Percentiles rank a stretch among this genome's conserved stretches.
Conservation (phyloP, 176 grass and related monocot species). For the Triticum urartu region DNA sequence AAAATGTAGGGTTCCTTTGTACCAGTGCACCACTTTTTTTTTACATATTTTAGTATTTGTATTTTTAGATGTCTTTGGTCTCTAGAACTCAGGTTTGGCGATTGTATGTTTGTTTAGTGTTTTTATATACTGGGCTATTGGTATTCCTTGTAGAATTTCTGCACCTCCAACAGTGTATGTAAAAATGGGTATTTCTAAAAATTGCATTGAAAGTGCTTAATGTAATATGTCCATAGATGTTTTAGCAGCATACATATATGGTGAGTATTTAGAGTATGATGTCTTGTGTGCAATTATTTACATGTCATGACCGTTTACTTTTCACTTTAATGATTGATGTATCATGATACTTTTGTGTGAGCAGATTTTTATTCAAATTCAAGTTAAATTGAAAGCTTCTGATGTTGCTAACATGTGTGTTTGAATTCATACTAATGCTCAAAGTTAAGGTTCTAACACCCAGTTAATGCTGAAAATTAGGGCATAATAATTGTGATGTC, state of each 20-base stretch:
- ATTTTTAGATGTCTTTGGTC: background rate
- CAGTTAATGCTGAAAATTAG: no score
- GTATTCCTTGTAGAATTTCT: background rate
- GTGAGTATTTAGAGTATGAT: no score
- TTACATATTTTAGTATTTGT: background rate
- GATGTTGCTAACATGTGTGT: background rate
- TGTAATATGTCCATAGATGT: no score
- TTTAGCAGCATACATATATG: no score
- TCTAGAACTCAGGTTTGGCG: no score
- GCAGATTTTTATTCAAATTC: background rate
- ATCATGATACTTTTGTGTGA: background rate
- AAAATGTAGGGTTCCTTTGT: no score
- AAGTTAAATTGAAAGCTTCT: background rate
- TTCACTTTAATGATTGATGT: background rate
- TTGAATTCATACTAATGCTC: background rate
- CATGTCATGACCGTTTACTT: background rate
- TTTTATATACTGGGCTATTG: background rate
- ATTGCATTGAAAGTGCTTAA: no score
- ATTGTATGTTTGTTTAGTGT: background rate
- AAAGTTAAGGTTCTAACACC: no score
- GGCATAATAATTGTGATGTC: no score
- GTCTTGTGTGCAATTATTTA: background rate
- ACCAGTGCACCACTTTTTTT: background rate
- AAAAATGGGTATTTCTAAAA: no score
- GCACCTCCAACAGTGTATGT: background rate